These are phyloP conservation scores for Sutorius eximius DNA, from an alignment of 1,284 basidiomycete species.

Conservation along the genomic window DNA sequence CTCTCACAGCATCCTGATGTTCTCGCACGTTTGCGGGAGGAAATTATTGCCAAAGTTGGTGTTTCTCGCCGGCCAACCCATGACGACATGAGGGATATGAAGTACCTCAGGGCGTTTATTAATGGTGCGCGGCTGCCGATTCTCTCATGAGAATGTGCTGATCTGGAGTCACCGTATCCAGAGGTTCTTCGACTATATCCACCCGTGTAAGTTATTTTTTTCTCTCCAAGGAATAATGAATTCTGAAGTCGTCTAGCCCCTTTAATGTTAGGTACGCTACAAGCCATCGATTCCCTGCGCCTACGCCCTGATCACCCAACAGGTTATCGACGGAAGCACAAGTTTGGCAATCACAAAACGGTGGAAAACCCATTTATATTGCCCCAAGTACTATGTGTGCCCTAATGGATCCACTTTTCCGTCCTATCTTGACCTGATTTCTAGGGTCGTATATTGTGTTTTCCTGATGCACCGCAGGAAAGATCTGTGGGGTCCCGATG, in stretches of 20 bases:
- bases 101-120: constrained; percentile 56
- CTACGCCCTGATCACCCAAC: constrained; percentile 5
- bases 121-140: constrained; percentile 43
- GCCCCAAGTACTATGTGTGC: constrained; percentile 21
- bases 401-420: neutral
- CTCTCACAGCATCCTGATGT: constrained; percentile 52
- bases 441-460: constrained; percentile 27
- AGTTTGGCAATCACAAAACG: constrained; percentile 23
- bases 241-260: constrained; percentile 38
- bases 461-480: constrained; percentile 39
- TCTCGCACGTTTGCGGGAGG: constrained; percentile 47
- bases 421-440: neutral
- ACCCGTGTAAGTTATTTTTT: constrained; percentile 46
- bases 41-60: constrained; percentile 50
- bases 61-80: constrained; percentile 44
- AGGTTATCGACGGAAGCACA: constrained; percentile 33
- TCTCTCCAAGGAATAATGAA: neutral
- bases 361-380: constrained; percentile 25
- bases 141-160: neutral
- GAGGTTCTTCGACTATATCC: constrained; percentile 63
- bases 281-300: neutral
- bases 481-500: constrained; percentile 40
- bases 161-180: constrained; percentile 18
- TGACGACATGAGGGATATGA: constrained; percentile 55
- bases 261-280: constrained; percentile 43